Evolutionary conservation across 768 basidiomycete genomes (phyloP), one percentile per base, ranked within the genome.

Genomic region (Lactarius hatsudake): DNA sequence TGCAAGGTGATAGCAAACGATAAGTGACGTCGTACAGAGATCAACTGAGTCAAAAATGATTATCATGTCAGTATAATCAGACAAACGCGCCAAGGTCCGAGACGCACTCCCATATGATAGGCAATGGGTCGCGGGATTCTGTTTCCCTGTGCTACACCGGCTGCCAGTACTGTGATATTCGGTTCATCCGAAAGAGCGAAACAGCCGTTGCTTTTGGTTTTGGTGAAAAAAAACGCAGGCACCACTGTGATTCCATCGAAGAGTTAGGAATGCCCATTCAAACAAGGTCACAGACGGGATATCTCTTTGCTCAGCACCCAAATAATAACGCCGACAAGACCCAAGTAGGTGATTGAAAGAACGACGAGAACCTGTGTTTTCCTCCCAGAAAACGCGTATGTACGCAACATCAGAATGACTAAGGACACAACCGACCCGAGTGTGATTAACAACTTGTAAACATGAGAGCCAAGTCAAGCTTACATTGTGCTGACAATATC

Each of bases 371-470:
- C 8, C 2, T 1, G 7, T 20, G n/a, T 59, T 38, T 6, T 43
- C 48, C 62, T 62, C 15, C 66, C 69, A 18, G 69, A 30, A 53
- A 70, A 70, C 2, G 69, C 66, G 20, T 70, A 70, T 23, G 69
- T 55, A 32, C 69, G 69, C 51, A 70, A 34, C 66, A 70, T 68
- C 12, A 70, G 60, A 32, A 70, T 66, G n/a, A 68, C 69, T 70
- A n/a, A 48, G 12, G n/a, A 28, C 48, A 36, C 12, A 7, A 36
- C 36, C 9, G 10, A 12, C 26, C 34, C 9, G n/a, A n/a, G 40
- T 2, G 36, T 68, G n/a, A 68, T 59, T 23, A 51, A 42, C 45
- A 38, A 43, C 20, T 9, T 32, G 18, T 51, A 28, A 13, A 38
- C 26, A 28, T 28, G 2, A 28, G 26, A 28, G 26, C 34, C 34